Evolutionary conservation across 208 protist species (phyloP).

Genomic region (Trypanosoma avium): DNA sequence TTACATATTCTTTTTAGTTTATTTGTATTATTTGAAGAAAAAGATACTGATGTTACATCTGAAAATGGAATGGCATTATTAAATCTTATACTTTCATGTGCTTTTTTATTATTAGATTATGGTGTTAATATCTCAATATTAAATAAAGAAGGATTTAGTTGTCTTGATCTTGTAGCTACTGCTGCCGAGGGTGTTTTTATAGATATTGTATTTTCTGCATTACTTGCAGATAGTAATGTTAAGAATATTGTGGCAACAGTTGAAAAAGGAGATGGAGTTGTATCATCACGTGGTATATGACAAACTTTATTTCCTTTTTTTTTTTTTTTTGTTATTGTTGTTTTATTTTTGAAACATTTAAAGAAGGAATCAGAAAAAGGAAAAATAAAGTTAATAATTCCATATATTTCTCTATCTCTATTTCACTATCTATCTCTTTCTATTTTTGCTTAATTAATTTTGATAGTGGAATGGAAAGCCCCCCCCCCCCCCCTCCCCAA

Average conservation of each 20-base stretch:
- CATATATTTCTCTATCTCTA: constrained; percentile 16
- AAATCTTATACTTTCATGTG: constrained; percentile 40
- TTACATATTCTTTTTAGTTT: constrained; percentile 52
- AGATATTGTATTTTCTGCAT: constrained; percentile 43
- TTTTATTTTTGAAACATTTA: neutral
- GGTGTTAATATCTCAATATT: constrained; percentile 36
- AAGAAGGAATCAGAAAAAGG: too few relatives aligned
- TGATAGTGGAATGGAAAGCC: too few relatives aligned
- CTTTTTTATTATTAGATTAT: constrained; percentile 45
- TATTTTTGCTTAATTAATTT: too few relatives aligned
- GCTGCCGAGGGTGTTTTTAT: constrained; percentile 33
- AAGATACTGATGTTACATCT: constrained; percentile 4
- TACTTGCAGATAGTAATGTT: constrained; percentile 38
- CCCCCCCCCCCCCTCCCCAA: too few relatives aligned
- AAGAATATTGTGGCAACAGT: constrained; percentile 10
- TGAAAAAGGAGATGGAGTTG: constrained; percentile 1
- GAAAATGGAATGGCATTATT: constrained; percentile 27
- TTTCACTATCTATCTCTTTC: too few relatives aligned
- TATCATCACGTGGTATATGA: neutral
- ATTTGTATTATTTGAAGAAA: constrained; percentile 20
- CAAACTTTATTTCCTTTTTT: neutral
- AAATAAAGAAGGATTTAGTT: constrained; percentile 44
- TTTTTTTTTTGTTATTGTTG: neutral
- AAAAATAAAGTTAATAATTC: too few relatives aligned
- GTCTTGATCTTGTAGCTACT: constrained; percentile 56